These are phyloP conservation scores for Podaxis sp. DNA, from an alignment of 768 basidiomycete genomes.

Conservation along the genomic window DNA sequence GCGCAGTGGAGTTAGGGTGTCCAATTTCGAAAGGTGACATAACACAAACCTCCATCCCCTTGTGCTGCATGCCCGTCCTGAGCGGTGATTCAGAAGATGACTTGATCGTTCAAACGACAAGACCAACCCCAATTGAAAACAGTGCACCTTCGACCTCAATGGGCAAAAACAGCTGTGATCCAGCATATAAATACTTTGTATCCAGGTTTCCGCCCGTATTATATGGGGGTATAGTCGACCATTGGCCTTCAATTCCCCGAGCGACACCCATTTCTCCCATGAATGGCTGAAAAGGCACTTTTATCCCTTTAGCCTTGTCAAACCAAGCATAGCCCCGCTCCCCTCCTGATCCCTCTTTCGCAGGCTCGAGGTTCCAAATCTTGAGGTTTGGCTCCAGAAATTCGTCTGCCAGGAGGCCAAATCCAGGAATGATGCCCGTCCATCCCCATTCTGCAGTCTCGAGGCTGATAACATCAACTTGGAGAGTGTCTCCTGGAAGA, in stretches of 20 bases:
- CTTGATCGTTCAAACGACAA: neutral
- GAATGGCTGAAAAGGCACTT: slow-evolving; percentile 54
- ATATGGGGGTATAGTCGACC: slow-evolving; percentile 64
- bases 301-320: slow-evolving; percentile 44
- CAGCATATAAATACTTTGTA: slow-evolving; percentile 52
- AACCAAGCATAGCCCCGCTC: slow-evolving; percentile 41
- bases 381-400: slow-evolving; percentile 50
- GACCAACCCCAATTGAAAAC: slow-evolving; percentile 56
- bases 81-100: neutral
- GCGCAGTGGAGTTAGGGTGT: neutral
- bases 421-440: slow-evolving; percentile 58
- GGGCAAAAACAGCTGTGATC: slow-evolving; percentile 56
- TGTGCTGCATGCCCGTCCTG: slow-evolving; percentile 69
- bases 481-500: slow-evolving; percentile 53
- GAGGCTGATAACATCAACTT: slow-evolving; percentile 55
- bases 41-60: slow-evolving; percentile 57
- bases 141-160: slow-evolving; percentile 59
- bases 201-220: slow-evolving; percentile 62
- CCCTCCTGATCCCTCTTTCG: slow-evolving; percentile 28
- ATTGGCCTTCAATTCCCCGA: slow-evolving; percentile 44
- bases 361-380: slow-evolving; percentile 43
- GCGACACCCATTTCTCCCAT: slow-evolving; percentile 67
- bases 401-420: slow-evolving; percentile 57
- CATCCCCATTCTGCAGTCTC: slow-evolving; percentile 60
- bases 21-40: neutral